These are phyloP conservation scores for Talaromyces sp. DNA, from an alignment of 2,329 filamentous ascomycete species.

Conservation along the genomic window DNA sequence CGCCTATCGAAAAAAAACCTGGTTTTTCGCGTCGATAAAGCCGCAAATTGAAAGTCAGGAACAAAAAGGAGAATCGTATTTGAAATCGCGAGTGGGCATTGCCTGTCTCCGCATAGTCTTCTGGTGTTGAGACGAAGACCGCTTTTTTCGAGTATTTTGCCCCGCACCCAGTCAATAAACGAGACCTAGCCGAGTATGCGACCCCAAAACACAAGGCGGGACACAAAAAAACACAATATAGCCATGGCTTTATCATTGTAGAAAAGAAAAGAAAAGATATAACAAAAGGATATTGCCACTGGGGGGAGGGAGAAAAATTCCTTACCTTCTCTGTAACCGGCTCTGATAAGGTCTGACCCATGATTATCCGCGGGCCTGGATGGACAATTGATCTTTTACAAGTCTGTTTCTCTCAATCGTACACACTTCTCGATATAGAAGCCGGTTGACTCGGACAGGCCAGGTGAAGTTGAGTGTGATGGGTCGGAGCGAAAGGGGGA, in stretches of 20 bases:
- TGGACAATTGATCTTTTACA: conserved; percentile 7
- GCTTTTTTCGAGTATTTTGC: conserved; percentile 4
- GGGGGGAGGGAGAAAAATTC: conserved; percentile 19
- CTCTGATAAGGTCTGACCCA: conserved; percentile 99
- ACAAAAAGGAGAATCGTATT: not conserved
- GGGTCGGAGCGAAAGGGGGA: not conserved
- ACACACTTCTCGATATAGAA: not conserved
- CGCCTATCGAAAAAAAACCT: not conserved
- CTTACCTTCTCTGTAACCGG: conserved; percentile 98
- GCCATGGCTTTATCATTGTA: not conserved
- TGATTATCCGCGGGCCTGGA: conserved; percentile 45
- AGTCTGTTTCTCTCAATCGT: conserved; percentile 11
- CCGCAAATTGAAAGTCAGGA: not conserved
- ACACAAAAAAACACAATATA: not conserved
- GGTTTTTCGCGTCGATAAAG: not conserved
- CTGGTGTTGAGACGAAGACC: conserved; percentile 4
- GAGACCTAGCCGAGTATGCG: not conserved
- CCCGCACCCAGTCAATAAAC: conserved; percentile 8
- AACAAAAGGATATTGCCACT: conserved; percentile 7
- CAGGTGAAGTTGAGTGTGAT: not conserved
- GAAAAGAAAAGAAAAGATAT: not conserved
- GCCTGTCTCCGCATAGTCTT: not conserved
- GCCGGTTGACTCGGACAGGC: not conserved
- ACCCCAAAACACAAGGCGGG: not conserved
- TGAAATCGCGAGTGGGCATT: not conserved